Evolutionary conservation across 805 yeast species (phyloP), one percentile per base, ranked within the genome.

Genomic region (Candida corydali): DNA sequence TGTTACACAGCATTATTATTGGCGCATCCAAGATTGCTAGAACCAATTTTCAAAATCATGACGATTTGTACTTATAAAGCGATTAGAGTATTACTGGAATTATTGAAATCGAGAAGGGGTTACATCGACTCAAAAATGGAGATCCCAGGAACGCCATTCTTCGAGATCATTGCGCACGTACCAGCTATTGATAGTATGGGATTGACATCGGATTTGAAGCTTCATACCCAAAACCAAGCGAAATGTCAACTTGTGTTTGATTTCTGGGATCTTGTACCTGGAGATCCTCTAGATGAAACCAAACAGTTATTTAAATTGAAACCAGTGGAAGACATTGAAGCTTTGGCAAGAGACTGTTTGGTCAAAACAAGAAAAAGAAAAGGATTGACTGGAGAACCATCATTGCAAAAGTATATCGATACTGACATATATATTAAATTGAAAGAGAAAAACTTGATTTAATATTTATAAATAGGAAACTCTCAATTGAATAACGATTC

Each of bases 151-250:
- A 80, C 98, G 0, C 83, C 76, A 9, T 58, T 91, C 8, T 76
- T 69, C 48, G 70, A 65, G 40, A 62, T 87, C 0, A 61, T 61
- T 26, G 96, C 89, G 0, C 59, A 57, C 20, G 63, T 93, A 0
- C 98, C 98, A 0, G 93, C 86, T 1, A 84, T 93, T 32, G 98
- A 93, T 45, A 82, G 96, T 2, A 65, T 82, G 37, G 98, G 98
- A 0, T 69, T 93, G 32, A 96, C 86, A 51, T 78, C 95, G 0
- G 98, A 93, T 55, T 61, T 93, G 22, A 61, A 96, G 43, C 57
- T 86, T 9, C 74, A 80, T 9, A 79, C 95, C 0, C 80, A 78
- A 43, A 96, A 96, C 4, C 82, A 76, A 48, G 89, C 93, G 0
- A 70, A 77, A 68, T 76, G 87, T 31, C 76, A 76, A 32, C 54